Base-by-base conservation (phyloP, 176 grass and related monocot species). In the Phragmites australis region DNA sequence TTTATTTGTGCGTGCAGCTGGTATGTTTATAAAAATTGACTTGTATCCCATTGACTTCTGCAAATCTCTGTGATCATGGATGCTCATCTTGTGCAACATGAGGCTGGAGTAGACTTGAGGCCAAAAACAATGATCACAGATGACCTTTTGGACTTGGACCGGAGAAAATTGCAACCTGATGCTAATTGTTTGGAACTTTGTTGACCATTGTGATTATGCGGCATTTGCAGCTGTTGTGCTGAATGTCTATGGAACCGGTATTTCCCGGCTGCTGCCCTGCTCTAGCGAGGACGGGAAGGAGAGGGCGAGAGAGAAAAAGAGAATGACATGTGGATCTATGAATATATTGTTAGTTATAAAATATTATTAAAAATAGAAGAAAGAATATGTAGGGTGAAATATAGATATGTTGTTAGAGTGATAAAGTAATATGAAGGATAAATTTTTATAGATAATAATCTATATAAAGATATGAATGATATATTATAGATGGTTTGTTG, bases 111-210 rank as follows among this genome's bases (percentile, higher is more conserved):
- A 80, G 70, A 59, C 65, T n/a, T 56, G 46, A 40, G 30, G 57
- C 30, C 46, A 64, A 63, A 74, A 39, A 17, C 46, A 55, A 40
- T 40, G 41, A 50, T 40, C 26, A 76, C 31, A 40, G 42, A 71
- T 40, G 63, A 41, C 65, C 47, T 68, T 58, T 79, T 81, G n/a
- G 48, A 56, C 77, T 70, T 88, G 69, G 70, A 70, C 51, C 0
- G 53, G 59, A 81, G 45, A 81, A 88, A 75, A 75, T n/a, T 44
- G 8, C 31, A 68, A 23, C 44, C 26, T 66, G 43, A 47, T 19
- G 42, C 9, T 63, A 34, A 59, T 60, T 59, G 2, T 3, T 61
- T 46, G 17, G 0, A 18, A 26, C 25, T 52, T 61, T 76, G 63
- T 45, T 87, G 45, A 21, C 62, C 78, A 2, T 12, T 56, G 22